Percentiles rank a stretch among this genome's conserved stretches.
Evolutionary conservation across 805 yeast genomes (phyloP).

Genomic region (Komagataella ulmi): DNA sequence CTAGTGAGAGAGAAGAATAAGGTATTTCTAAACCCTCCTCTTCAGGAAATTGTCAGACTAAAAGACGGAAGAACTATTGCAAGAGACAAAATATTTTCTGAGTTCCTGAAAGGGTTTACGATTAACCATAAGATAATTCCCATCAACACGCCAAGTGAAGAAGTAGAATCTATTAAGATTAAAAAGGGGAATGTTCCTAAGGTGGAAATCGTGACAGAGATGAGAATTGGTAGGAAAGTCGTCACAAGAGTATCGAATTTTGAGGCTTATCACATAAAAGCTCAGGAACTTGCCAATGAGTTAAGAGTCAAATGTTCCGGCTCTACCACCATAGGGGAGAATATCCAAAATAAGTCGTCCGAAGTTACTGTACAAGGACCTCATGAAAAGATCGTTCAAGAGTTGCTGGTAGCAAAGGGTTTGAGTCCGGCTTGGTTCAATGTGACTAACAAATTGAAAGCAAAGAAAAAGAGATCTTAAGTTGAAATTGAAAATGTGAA

Average conservation of each 20-base stretch:
- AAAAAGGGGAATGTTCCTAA: constrained; percentile 57
- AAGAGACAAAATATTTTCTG: constrained; percentile 26
- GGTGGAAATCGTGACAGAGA: constrained; percentile 54
- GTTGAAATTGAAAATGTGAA: constrained; percentile 2
- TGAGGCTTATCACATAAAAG: constrained; percentile 53
- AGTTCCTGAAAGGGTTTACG: constrained; percentile 30
- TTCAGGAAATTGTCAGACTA: constrained; percentile 28
- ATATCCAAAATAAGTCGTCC: constrained; percentile 32
- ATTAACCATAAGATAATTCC: constrained; percentile 34
- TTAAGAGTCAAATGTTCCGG: constrained; percentile 79
- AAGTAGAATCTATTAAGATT: constrained; percentile 19
- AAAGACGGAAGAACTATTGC: constrained; percentile 11
- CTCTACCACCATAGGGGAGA: constrained; percentile 61
- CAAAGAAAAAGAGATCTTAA: constrained; percentile 28
- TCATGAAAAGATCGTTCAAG: constrained; percentile 53
- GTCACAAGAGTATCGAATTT: constrained; percentile 63
- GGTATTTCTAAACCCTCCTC: constrained; percentile 39
- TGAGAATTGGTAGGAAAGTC: constrained; percentile 69
- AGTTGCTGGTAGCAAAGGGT: constrained; percentile 46
- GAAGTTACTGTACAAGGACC: constrained; percentile 90
- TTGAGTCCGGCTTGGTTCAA: constrained; percentile 54
- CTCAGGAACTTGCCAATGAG: constrained; percentile 52
- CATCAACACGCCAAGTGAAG: constrained; percentile 26
- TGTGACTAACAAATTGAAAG: constrained; percentile 47
- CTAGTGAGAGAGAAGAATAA: constrained; percentile 34